phyloP scores from a whole-genome alignment of 306 rosid species.

The Quercus cerris region DNA sequence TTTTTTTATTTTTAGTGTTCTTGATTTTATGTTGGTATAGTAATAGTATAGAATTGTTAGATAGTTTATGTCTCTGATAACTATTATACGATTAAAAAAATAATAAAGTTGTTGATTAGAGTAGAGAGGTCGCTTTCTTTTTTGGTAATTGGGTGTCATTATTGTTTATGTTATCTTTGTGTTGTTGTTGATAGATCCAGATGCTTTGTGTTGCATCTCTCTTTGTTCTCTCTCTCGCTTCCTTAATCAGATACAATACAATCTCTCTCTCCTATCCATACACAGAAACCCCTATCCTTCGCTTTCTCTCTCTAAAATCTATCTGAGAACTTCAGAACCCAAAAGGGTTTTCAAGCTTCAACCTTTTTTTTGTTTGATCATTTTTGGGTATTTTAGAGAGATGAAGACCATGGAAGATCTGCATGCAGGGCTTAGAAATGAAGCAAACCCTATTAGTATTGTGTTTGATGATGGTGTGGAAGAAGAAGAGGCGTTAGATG shows the following conservation, averaged over 20 bases:
- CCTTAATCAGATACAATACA: slow-evolving; percentile 48
- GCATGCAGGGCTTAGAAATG: slow-evolving; percentile 49
- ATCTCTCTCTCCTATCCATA: slow-evolving; percentile 36
- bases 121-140: slow-evolving; percentile 44
- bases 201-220: slow-evolving; percentile 83
- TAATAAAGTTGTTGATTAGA: background rate
- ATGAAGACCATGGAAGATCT: slow-evolving; percentile 47
- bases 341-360: slow-evolving; percentile 5
- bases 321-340: slow-evolving; percentile 29
- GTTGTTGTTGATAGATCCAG: slow-evolving; percentile 39
- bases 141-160: slow-evolving; percentile 15
- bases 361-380: background rate
- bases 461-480: slow-evolving; percentile 26
- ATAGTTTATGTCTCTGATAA: background rate
- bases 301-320: slow-evolving; percentile 25
- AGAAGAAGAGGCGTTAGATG: slow-evolving; percentile 24
- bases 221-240: slow-evolving; percentile 51
- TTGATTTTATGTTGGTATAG: background rate
- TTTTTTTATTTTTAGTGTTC: background rate
- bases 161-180: slow-evolving; percentile 29
- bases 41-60: background rate
- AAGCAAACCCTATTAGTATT: slow-evolving; percentile 8
- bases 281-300: slow-evolving; percentile 25
- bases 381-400: background rate
- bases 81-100: background rate